Conservation (phyloP, 306 rosid species). For the Medicago lupulina region DNA sequence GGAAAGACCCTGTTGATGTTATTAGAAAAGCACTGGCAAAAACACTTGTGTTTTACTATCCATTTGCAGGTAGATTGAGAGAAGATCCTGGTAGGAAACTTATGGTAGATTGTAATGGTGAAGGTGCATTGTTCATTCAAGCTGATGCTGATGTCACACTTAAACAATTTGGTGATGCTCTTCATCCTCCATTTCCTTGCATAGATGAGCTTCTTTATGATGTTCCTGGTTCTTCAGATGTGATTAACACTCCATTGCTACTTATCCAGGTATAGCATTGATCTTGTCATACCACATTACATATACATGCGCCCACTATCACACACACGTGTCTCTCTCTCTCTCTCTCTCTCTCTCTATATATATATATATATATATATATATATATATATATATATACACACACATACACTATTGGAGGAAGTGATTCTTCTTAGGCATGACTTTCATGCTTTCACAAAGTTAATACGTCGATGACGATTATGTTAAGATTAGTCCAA, state of each 20-base stretch:
- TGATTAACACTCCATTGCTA: background rate
- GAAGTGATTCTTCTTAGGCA: too few species aligned
- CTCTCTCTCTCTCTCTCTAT: too few species aligned
- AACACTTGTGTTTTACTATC: constrained; percentile 8
- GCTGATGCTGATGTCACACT: background rate
- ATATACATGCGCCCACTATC: too few species aligned
- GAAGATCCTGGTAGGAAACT: background rate
- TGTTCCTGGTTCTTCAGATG: background rate
- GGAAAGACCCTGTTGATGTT: background rate
- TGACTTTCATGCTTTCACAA: too few species aligned
- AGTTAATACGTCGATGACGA: too few species aligned
- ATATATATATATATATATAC: too few species aligned
- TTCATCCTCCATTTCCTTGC: constrained; percentile 11
- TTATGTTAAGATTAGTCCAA: too few species aligned
- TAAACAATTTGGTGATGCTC: background rate
- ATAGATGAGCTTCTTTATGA: constrained; percentile 1
- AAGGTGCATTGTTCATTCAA: background rate
- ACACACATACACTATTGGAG: too few species aligned
- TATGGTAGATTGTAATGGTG: background rate
- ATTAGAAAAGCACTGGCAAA: background rate
- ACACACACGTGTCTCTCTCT: too few species aligned
- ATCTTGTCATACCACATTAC: too few species aligned
- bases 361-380: too few species aligned
- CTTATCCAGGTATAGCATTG: background rate
- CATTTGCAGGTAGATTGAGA: background rate